Evolutionary conservation across 306 rosid genomes (phyloP).

Genomic region (Quillaja saponaria): DNA sequence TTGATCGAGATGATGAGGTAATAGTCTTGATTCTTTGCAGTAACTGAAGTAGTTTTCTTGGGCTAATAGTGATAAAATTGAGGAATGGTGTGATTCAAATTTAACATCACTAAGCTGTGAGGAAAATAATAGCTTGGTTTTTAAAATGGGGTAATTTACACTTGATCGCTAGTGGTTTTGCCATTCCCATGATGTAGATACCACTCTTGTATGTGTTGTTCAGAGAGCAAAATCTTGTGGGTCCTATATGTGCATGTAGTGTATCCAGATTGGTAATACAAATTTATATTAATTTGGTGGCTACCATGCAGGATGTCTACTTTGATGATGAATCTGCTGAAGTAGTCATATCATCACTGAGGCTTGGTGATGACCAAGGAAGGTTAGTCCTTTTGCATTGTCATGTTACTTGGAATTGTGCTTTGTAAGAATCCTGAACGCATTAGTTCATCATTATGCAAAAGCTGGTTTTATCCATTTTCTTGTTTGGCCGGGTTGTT

Average conservation of each 20-base stretch:
- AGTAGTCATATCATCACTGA: constrained; percentile 87
- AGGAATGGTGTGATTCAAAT: constrained; percentile 13
- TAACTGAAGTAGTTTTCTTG: constrained; percentile 17
- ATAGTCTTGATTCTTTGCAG: constrained; percentile 23
- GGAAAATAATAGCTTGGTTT: constrained; percentile 3
- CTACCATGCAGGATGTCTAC: constrained; percentile 75
- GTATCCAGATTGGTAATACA: too few species aligned
- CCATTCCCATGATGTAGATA: background rate
- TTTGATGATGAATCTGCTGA: constrained; percentile 97
- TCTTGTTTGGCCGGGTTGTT: too few species aligned
- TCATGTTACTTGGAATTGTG: too few species aligned
- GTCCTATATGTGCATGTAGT: too few species aligned
- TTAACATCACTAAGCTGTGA: too few species aligned
- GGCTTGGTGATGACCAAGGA: constrained; percentile 96
- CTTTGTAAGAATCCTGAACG: too few species aligned
- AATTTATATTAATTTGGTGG: background rate
- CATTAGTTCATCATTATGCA: too few species aligned
- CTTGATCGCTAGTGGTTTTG: constrained; percentile 14
- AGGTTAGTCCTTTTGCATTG: constrained; percentile 59
- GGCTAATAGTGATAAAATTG: constrained; percentile 25
- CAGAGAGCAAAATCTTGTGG: too few species aligned
- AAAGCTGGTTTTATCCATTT: too few species aligned
- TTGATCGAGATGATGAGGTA: constrained; percentile 94
- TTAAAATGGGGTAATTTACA: background rate
- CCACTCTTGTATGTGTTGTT: too few species aligned